A percentile compares a stretch with the other conserved stretches of the same genome.
phyloP scores from a whole-genome alignment of 371 early-diverging fungal species.

The Mucor saturninus region DNA sequence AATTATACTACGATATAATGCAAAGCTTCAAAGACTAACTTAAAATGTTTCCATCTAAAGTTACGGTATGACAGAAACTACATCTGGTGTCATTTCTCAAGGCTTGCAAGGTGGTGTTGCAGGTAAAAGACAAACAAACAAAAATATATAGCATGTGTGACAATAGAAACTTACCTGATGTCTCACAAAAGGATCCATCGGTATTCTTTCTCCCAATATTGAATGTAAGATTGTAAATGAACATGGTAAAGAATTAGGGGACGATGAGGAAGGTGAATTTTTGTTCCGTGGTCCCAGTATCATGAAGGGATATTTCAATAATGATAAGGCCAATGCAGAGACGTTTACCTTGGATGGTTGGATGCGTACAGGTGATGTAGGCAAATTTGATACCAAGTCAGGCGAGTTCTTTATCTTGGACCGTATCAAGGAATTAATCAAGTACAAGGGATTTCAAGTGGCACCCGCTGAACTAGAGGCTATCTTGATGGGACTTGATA shows the following conservation, averaged over 20 bases:
- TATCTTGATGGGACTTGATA: constrained; percentile 65
- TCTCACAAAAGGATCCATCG: constrained; percentile 64
- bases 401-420: constrained; percentile 72
- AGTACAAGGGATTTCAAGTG: constrained; percentile 68
- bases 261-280: constrained; percentile 71
- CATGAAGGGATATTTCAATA: constrained; percentile 78
- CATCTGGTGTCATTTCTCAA: constrained; percentile 54
- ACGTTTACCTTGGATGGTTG: constrained; percentile 76
- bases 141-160: neutral
- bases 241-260: constrained; percentile 59
- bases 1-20: neutral
- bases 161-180: neutral
- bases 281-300: constrained; percentile 84
- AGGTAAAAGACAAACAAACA: constrained; percentile 17
- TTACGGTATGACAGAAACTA: constrained; percentile 77
- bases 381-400: constrained; percentile 53
- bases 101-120: constrained; percentile 23
- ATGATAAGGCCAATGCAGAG: constrained; percentile 69
- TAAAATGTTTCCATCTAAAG: constrained; percentile 20
- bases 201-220: constrained; percentile 68
- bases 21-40: neutral
- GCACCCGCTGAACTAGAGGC: constrained; percentile 73
- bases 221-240: constrained; percentile 73
- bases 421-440: constrained; percentile 80
- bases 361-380: constrained; percentile 89